Conservation (phyloP, 257 asterid genomes). For the Misopates orontium region DNA sequence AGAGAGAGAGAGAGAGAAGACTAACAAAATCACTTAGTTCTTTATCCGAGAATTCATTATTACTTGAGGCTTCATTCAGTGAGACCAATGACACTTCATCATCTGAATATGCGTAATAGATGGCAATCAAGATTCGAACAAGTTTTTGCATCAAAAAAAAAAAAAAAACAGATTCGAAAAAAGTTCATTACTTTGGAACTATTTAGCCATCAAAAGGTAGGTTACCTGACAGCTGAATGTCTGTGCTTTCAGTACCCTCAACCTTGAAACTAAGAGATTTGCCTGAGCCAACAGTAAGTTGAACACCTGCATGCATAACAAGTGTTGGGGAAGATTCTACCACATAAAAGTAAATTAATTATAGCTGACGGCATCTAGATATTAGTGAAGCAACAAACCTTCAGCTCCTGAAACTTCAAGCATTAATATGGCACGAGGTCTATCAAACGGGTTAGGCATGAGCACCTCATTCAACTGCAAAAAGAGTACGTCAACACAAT, state of each 20-base stretch:
- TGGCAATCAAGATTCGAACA: conserved; percentile 22
- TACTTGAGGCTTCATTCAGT: conserved; percentile 51
- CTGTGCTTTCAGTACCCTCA: conserved; percentile 49
- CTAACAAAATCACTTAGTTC: conserved; percentile 79
- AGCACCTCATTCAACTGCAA: conserved; percentile 89
- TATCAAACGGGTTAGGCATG: conserved; percentile 83
- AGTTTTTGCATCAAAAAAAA: too few species aligned
- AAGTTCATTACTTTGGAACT: conserved; percentile 18
- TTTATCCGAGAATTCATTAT: conserved; percentile 62
- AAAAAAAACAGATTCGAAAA: too few species aligned
- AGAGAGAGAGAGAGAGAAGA: conserved; percentile 27
- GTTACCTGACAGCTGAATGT: conserved; percentile 77
- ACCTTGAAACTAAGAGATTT: conserved; percentile 51
- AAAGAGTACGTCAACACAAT: conserved; percentile 13
- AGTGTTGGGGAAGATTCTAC: conserved; percentile 23
- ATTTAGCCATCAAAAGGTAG: conserved; percentile 23
- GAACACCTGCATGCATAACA: conserved; percentile 44
- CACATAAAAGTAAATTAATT: conserved; percentile 11
- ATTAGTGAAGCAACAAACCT: conserved; percentile 45
- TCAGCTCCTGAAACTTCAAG: conserved; percentile 78
- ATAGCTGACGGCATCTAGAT: conserved; percentile 11
- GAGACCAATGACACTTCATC: conserved; percentile 67
- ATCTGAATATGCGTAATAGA: conserved; percentile 42
- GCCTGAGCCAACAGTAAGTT: conserved; percentile 32
- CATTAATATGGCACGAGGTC: conserved; percentile 75